Base-by-base conservation (phyloP, 306 rosid species). In the Coriaria nepalensis region DNA sequence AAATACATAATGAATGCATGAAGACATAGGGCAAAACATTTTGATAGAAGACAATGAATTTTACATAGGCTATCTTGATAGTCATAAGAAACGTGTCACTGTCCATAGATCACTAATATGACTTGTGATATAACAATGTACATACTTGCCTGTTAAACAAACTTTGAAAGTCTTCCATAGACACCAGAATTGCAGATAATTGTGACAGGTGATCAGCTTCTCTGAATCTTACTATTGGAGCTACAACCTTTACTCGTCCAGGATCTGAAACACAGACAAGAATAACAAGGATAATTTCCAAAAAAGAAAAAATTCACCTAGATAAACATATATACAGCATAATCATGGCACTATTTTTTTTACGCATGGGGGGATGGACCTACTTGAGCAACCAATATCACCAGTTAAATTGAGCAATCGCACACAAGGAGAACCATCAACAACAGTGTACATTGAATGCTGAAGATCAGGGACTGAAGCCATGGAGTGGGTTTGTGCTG, bases 401-500 rank as follows among this genome's bases (percentile, higher is more conserved):
- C 94, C 96, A 53, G 96, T 80, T 11, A 76, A 78, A 76, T 66
- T 87, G 5, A 87, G 73, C 44, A 87, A 55, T 33, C 93, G 80
- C 7, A 87, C 92, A 48, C 96, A 87, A 45, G 96, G 94, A 72
- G 32, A 65, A 38, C 81, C 87, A 35, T 69, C 82, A 46, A 83
- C 69, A 38, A 57, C 64, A 42, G 70, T 68, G 68, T 87, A 87
- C 94, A 87, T 87, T 11, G 88, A 76, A 65, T 69, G 78, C 63
- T 80, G 93, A 58, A 87, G 94, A 74, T 87, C 96, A 2, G 96
- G 96, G 61, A 87, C 96, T 10, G 96, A 87, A 61, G 83, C 85
- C 77, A 87, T 73, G 53, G 70, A 57, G 56, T 58, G 65, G 34
- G 78, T 63, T 54, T 71, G 62, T 35, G 66, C 83, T 73, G 63